Base-by-base conservation (phyloP, 2,329 filamentous ascomycete genomes). In the Alternaria conjuncta region DNA sequence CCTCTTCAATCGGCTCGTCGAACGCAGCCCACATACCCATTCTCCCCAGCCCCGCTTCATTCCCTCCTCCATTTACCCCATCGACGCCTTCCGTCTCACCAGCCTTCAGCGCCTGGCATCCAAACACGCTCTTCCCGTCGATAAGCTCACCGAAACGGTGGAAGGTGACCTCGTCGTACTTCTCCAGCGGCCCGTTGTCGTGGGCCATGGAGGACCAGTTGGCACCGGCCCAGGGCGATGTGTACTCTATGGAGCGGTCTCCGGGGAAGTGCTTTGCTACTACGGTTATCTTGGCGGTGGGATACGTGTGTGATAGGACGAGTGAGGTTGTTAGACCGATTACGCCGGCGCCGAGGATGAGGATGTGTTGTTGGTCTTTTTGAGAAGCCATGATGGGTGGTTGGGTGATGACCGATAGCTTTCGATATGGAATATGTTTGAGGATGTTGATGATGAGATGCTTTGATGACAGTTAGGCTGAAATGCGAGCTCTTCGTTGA, bases 261-360 rank as follows among this genome's bases (percentile, higher is more conserved):
- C 94, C 94, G 0, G 94, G 94, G 91, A 97, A 96, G 78, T 97
- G 92, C 75, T 95, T 96, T 6, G 93, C 91, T 30, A 93, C 84
- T 36, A 96, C 84, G 0, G 92, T 94, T 67, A 97, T 82, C 21
- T 82, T 81, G 68, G 89, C 85, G 3, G 78, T 71, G 2, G 84
- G 81, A 44, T 82, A 82, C 63, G 87, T 83, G 58, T 84, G 81
- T 2, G 87, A 86, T 12, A 92, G 82, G 12, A 87, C 79, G 28
- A 90, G 83, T 18, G 89, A 89, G 2, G 87, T 89, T 2, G 89
- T 91, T 51, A 92, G 83, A 25, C 89, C 89, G 36, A 88, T 85
- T 4, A 92, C 89, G 47, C 90, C 89, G 50, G 89, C 89, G 50
- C 88, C 77, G 3, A 79, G 70, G 57, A 79, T 61, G 57, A 73